Percentiles rank a stretch among this genome's conserved stretches.
Evolutionary conservation across 345 rosid genomes (phyloP).

Genomic region (Pseudoturritis turrita): DNA sequence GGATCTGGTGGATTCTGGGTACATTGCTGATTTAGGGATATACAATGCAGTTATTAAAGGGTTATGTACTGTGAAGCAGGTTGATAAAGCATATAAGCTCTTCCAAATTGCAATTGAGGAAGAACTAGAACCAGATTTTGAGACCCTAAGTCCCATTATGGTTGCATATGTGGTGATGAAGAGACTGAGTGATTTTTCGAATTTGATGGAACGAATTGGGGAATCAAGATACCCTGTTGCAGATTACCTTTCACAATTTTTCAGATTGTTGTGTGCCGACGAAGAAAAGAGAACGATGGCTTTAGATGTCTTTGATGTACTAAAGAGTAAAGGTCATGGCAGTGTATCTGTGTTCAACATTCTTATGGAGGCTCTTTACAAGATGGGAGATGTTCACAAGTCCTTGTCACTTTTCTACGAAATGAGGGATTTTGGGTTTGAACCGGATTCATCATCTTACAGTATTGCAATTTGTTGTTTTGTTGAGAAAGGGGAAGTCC

Average conservation of each 20-base stretch:
- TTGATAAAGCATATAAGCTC: conserved; percentile 75
- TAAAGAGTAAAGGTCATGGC: conserved; percentile 58
- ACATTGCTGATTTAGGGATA: conserved; percentile 75
- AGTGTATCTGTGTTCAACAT: conserved; percentile 56
- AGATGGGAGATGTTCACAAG: conserved; percentile 47
- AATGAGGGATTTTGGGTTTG: conserved; percentile 41
- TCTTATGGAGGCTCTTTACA: conserved; percentile 57
- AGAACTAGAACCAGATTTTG: conserved; percentile 63
- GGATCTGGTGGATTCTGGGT: conserved; percentile 83
- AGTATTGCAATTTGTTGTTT: conserved; percentile 53
- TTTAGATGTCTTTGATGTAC: conserved; percentile 50
- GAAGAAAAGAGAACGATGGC: conserved; percentile 49
- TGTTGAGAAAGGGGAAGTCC: conserved; percentile 48
- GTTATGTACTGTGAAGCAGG: conserved; percentile 50
- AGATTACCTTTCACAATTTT: conserved; percentile 55
- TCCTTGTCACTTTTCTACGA: conserved; percentile 58
- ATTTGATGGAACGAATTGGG: conserved; percentile 53
- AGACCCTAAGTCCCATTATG: conserved; percentile 69
- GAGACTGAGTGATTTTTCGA: conserved; percentile 45
- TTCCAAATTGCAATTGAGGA: conserved; percentile 51
- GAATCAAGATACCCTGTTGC: conserved; percentile 48
- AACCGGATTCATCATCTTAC: conserved; percentile 53
- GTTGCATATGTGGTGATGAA: conserved; percentile 53
- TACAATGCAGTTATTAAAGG: conserved; percentile 79
- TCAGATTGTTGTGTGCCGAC: conserved; percentile 46